Evolutionary conservation across 164 flowering plant genomes (phyloP).

Genomic region (Saururus chinensis): DNA sequence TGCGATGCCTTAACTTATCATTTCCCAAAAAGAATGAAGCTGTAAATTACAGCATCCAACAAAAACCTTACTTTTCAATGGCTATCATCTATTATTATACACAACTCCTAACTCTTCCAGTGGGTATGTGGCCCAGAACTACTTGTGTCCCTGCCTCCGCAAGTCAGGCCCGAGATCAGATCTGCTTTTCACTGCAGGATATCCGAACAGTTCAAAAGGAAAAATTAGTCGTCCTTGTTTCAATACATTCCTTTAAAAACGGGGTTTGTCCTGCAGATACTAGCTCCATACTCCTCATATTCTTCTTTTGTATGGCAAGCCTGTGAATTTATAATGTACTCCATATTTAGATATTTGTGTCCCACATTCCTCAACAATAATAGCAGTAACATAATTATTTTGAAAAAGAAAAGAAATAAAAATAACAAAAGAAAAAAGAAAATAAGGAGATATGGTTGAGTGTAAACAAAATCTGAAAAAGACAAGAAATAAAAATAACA

Average conservation of each 20-base stretch:
- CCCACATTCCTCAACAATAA: background rate
- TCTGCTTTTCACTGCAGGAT: background rate
- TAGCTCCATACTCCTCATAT: conserved; percentile 96
- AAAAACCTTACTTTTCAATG: conserved; percentile 12
- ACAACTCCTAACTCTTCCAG: conserved; percentile 12
- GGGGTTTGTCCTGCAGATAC: conserved; percentile 94
- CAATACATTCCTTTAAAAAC: conserved; percentile 93
- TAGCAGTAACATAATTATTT: background rate
- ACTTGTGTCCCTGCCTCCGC: background rate
- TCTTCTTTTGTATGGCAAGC: conserved; percentile 99
- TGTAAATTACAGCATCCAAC: conserved; percentile 16
- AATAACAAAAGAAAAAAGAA: too few species aligned
- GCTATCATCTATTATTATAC: conserved; percentile 10
- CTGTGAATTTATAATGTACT: conserved; percentile 20
- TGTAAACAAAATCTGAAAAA: too few species aligned
- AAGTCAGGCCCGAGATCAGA: background rate
- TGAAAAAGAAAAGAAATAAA: background rate
- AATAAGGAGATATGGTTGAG: too few species aligned
- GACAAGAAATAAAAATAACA: too few species aligned
- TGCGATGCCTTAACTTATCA: background rate
- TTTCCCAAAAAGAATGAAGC: background rate
- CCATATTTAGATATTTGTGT: background rate
- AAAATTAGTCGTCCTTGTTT: conserved; percentile 7
- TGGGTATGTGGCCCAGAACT: background rate
- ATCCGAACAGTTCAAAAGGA: background rate